phyloP scores from a whole-genome alignment of 2,329 filamentous ascomycete genomes.

The Penicillium olsonii region DNA sequence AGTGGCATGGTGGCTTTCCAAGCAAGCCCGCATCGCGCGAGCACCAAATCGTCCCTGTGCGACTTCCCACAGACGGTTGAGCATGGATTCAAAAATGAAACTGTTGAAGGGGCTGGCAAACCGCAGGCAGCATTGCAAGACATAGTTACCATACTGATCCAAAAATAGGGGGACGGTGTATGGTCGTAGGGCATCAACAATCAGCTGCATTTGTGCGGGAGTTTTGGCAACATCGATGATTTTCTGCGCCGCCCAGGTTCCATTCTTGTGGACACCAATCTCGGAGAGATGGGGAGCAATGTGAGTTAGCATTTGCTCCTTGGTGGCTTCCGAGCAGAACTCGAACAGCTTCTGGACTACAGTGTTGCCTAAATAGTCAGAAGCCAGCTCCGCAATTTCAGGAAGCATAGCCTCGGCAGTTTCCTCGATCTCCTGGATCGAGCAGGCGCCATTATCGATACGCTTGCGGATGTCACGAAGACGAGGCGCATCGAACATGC shows the following conservation, averaged over 20 bases:
- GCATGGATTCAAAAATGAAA: conserved; percentile 98
- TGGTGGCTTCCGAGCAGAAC: conserved; percentile 85
- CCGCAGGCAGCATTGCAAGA: conserved; percentile 92
- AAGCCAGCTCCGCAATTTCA: conserved; percentile 91
- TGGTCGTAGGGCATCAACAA: conserved; percentile 79
- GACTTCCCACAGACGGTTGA: conserved; percentile 90
- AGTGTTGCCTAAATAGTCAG: conserved; percentile 96
- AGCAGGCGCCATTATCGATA: conserved; percentile 91
- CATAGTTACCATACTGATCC: conserved; percentile 98
- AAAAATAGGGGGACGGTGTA: conserved; percentile 91
- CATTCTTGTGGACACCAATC: conserved; percentile 98
- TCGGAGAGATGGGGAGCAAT: conserved; percentile 92
- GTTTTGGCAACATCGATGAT: conserved; percentile 96
- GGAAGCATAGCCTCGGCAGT: conserved; percentile 93
- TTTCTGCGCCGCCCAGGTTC: conserved; percentile 98
- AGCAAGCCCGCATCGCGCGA: conserved; percentile 91
- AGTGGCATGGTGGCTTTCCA: conserved; percentile 92
- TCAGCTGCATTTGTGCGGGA: conserved; percentile 75
- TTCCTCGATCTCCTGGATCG: conserved; percentile 83
- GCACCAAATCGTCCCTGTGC: conserved; percentile 92
- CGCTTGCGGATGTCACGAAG: conserved; percentile 94
- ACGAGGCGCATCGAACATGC: conserved; percentile 90
- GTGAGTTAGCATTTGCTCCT: conserved; percentile 85
- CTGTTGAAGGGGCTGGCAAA: conserved; percentile 88
- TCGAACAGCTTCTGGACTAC: conserved; percentile 99